phyloP scores from a whole-genome alignment of 1,284 basidiomycete species.

The Irpex sp. region DNA sequence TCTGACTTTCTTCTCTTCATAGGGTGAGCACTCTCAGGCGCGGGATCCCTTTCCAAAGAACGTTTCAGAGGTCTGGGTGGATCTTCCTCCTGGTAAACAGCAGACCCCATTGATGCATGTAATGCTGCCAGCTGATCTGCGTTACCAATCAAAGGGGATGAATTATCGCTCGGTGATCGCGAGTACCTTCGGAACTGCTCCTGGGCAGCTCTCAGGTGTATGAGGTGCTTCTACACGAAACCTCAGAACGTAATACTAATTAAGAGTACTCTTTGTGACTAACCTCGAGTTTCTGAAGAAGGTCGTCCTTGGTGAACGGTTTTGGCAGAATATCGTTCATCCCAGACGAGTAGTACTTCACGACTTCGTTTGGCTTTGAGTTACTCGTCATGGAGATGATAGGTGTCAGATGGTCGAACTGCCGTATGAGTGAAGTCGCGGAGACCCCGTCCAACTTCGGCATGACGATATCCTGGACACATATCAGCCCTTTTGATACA shows the following conservation, averaged over 20 bases:
- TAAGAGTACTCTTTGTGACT: too few species aligned
- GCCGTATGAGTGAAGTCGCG: slow-evolving; percentile 89
- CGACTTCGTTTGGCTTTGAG: slow-evolving; percentile 85
- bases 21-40: background rate
- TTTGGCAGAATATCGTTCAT: slow-evolving; percentile 99
- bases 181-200: slow-evolving; percentile 67
- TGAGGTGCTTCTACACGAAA: slow-evolving; percentile 75
- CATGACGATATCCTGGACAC: slow-evolving; percentile 84
- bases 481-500: background rate
- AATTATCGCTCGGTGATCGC: slow-evolving; percentile 60
- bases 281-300: slow-evolving; percentile 89
- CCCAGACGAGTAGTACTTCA: slow-evolving; percentile 85
- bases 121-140: slow-evolving; percentile 53
- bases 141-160: slow-evolving; percentile 59
- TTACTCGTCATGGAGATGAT: slow-evolving; percentile 98
- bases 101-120: slow-evolving; percentile 12
- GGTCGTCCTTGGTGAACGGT: slow-evolving; percentile 90
- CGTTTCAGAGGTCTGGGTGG: background rate
- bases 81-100: background rate
- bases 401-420: slow-evolving; percentile 92
- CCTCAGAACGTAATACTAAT: too few species aligned
- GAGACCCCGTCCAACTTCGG: slow-evolving; percentile 88
- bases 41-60: background rate
- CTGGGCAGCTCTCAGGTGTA: slow-evolving; percentile 89
- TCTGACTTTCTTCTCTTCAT: background rate